A percentile compares a stretch with the other conserved stretches of the same genome.
Evolutionary conservation across 2,329 filamentous ascomycete species (phyloP).

Genomic region (Samsoniella hepiali): DNA sequence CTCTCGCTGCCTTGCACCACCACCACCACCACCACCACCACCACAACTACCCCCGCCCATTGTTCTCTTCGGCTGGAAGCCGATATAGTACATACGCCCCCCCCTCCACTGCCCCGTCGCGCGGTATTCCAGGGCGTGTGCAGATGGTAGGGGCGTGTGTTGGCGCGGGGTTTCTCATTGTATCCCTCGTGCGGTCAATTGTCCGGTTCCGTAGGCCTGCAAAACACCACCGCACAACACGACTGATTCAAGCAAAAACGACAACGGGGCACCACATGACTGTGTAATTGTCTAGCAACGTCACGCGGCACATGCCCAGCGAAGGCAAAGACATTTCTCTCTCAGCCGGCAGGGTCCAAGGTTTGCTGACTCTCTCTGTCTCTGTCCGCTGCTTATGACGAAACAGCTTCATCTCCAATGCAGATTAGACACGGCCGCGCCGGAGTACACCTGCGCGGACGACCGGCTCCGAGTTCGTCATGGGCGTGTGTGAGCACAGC

Average conservation of each 20-base stretch:
- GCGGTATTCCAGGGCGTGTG: background rate
- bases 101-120: background rate
- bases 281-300: background rate
- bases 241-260: background rate
- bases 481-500: background rate
- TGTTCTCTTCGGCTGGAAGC: conserved; percentile 10
- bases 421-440: background rate
- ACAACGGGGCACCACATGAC: background rate
- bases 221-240: background rate
- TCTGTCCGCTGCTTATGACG: background rate
- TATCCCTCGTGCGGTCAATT: background rate
- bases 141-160: background rate
- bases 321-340: background rate
- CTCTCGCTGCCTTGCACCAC: background rate
- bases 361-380: background rate
- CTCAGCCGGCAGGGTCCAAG: background rate
- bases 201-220: background rate
- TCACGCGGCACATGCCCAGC: background rate
- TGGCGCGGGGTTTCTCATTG: too few relatives aligned
- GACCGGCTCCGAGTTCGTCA: conserved; percentile 1
- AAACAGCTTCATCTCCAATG: background rate
- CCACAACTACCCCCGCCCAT: conserved; percentile 1
- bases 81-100: conserved; percentile 8
- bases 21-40: background rate
- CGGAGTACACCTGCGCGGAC: background rate